Percentiles rank a stretch among this genome's conserved stretches.
phyloP scores from a whole-genome alignment of 805 yeast genomes.

The Pichia californica region DNA sequence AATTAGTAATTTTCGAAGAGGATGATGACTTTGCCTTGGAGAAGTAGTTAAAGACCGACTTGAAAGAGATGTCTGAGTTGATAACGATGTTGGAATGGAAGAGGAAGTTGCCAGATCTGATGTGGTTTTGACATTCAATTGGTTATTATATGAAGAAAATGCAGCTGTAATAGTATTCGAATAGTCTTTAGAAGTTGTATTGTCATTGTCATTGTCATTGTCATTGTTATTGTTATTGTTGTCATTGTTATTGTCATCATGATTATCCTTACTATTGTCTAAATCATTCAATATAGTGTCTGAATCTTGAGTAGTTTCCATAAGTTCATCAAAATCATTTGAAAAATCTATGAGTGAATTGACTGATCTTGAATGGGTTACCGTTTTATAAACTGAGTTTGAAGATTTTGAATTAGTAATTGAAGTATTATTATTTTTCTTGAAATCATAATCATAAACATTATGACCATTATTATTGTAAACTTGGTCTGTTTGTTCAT shows the following conservation, averaged over 20 bases:
- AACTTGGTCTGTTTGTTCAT: not conserved
- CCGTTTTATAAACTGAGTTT: no score
- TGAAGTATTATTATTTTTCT: no score
- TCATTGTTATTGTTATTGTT: no score
- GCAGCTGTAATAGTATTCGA: not conserved
- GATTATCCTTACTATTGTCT: not conserved
- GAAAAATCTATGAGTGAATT: no score
- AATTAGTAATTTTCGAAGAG: constrained; percentile 4
- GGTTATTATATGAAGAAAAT: not conserved
- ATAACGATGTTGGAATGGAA: not conserved
- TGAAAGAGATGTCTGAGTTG: not conserved
- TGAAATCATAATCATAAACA: no score
- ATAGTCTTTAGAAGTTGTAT: not conserved
- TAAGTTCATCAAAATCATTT: no score
- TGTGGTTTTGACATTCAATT: not conserved
- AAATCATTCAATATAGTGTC: not conserved
- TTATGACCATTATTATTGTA: no score
- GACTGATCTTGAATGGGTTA: no score
- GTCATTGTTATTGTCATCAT: not conserved
- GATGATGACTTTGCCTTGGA: constrained; percentile 1
- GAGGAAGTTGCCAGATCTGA: no score
- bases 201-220: not conserved
- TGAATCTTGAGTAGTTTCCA: not conserved
- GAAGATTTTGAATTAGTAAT: no score
- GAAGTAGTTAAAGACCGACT: not conserved